A percentile compares a stretch with the other conserved stretches of the same genome.
phyloP scores from a whole-genome alignment of 257 asterid species.

The Striga asiatica region DNA sequence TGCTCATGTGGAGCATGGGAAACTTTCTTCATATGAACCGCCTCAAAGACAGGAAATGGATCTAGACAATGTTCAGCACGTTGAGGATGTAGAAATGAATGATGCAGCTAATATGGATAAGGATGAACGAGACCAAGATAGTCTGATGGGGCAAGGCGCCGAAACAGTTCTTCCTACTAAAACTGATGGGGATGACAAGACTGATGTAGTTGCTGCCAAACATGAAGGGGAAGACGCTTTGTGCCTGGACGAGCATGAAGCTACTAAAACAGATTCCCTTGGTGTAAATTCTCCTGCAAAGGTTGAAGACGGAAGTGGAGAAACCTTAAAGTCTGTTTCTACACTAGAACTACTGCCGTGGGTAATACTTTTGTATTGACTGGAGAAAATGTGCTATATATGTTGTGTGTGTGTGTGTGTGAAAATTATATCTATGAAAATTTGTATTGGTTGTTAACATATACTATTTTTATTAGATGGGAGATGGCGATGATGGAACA shows the following conservation, averaged over 20 bases:
- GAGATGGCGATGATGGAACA: conserved; percentile 65
- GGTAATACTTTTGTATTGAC: conserved; percentile 18
- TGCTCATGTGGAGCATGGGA: conserved; percentile 24
- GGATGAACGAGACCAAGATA: conserved; percentile 16
- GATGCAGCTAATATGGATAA: conserved; percentile 20
- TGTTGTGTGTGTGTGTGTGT: too few species aligned
- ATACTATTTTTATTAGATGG: conserved; percentile 27
- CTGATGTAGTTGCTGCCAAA: conserved; percentile 19
- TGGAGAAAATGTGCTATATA: too few species aligned
- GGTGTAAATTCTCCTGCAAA: conserved; percentile 33
- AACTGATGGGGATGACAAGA: conserved; percentile 16
- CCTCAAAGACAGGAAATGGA: conserved; percentile 20
- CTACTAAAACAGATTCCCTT: conserved; percentile 40
- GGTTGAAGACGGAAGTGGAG: conserved; percentile 43
- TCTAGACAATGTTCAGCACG: conserved; percentile 17
- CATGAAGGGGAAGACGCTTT: conserved; percentile 30
- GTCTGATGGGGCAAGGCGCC: conserved; percentile 19
- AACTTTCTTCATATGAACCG: conserved; percentile 30
- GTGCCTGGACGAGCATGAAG: conserved; percentile 33
- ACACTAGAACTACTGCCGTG: conserved; percentile 34
- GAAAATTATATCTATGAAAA: neutral
- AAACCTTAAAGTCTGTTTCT: conserved; percentile 26
- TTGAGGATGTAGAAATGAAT: conserved; percentile 27
- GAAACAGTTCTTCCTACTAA: conserved; percentile 13
- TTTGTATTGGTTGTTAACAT: neutral